A percentile compares a stretch with the other conserved stretches of the same genome.
These are phyloP conservation scores for Rhizophagus prolifer DNA, from an alignment of 192 early-diverging fungal species.

Conservation along the genomic window DNA sequence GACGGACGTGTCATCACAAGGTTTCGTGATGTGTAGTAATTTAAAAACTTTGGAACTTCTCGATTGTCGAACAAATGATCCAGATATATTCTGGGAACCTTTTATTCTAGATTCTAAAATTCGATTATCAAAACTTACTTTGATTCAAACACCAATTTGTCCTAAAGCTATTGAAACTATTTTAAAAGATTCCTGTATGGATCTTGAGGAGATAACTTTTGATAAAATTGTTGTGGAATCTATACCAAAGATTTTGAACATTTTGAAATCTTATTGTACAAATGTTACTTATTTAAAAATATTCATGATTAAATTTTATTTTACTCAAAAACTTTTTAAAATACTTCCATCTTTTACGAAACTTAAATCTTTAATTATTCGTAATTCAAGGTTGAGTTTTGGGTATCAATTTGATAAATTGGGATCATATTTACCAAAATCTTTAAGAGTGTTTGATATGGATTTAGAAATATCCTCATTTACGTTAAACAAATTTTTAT, in stretches of 20 bases:
- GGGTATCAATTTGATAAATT: not conserved
- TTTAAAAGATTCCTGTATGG: not conserved
- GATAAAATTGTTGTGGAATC: not conserved
- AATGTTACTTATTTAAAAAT: conserved; percentile 1
- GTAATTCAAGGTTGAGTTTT: not conserved
- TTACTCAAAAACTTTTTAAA: not conserved
- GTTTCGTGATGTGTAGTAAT: not conserved
- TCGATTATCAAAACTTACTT: conserved; percentile 1
- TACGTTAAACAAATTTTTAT: too few species aligned
- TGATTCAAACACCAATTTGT: not conserved
- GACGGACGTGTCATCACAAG: not conserved
- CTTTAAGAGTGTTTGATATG: not conserved
- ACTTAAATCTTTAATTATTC: not conserved
- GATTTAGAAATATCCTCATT: not conserved
- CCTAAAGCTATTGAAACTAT: not conserved
- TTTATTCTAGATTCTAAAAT: not conserved
- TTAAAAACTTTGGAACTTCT: not conserved
- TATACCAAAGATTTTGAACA: not conserved
- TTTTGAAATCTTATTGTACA: not conserved
- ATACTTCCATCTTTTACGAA: not conserved
- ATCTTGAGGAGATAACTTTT: not conserved
- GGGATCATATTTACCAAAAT: not conserved
- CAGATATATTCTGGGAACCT: not conserved
- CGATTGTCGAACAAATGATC: not conserved
- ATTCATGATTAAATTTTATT: not conserved